Conservation (phyloP, 1,284 basidiomycete species). For the Cutaneotrichosporon mucoides region DNA sequence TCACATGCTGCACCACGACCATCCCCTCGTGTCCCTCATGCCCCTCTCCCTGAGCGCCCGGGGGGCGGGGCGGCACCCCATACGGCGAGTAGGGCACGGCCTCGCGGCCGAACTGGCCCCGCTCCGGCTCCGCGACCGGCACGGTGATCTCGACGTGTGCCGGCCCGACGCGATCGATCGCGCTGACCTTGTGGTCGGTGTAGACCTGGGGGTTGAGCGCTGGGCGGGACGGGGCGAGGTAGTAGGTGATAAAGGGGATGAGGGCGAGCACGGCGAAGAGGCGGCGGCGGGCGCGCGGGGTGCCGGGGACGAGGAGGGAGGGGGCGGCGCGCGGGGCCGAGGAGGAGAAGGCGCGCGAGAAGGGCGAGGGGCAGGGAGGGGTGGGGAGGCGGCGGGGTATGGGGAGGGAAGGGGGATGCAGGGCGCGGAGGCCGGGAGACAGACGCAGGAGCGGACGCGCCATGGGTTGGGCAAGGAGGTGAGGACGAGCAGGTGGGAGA, state of each 20-base stretch:
- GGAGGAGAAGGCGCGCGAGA: neutral
- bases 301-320: constrained; percentile 3
- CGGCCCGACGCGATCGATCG: constrained; percentile 20
- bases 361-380: no score
- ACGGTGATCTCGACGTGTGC: constrained; percentile 31
- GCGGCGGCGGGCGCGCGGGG: constrained; percentile 3
- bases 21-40: constrained; percentile 6
- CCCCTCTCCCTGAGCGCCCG: neutral
- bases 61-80: neutral
- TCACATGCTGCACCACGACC: constrained; percentile 44
- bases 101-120: constrained; percentile 3
- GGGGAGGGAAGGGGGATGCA: neutral
- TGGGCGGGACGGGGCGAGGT: neutral
- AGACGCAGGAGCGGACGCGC: no score
- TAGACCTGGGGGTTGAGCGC: constrained; percentile 32
- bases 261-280: constrained; percentile 8
- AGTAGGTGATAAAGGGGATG: constrained; percentile 10
- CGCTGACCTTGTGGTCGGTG: constrained; percentile 29
- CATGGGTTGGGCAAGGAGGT: no score
- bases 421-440: no score
- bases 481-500: no score
- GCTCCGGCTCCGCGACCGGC: constrained; percentile 1
- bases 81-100: constrained; percentile 1
- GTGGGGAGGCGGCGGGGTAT: neutral
- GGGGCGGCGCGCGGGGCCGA: neutral